Percentiles rank a stretch among this genome's conserved stretches.
These are phyloP conservation scores for Fusarium oligoseptatum DNA, from an alignment of 2,329 filamentous ascomycete genomes.

Conservation along the genomic window DNA sequence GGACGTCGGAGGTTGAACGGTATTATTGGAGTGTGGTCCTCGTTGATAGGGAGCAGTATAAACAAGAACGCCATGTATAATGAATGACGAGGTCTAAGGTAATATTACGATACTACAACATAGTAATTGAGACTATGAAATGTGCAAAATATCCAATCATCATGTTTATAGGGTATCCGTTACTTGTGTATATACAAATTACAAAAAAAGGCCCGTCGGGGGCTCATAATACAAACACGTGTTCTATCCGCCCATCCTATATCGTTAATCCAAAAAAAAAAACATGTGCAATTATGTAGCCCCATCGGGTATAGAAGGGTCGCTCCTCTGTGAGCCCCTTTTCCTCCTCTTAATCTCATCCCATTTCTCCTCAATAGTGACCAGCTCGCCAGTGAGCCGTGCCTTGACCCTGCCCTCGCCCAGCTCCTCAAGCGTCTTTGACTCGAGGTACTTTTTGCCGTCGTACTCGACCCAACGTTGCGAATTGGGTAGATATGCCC, in stretches of 20 bases:
- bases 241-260: not conserved
- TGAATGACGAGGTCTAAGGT: not conserved
- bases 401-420: conserved; percentile 63
- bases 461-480: conserved; percentile 57
- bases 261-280: not conserved
- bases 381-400: conserved; percentile 58
- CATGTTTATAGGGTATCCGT: conserved; percentile 26
- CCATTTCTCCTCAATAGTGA: conserved; percentile 60
- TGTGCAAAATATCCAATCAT: not conserved
- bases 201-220: not conserved
- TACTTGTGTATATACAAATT: conserved; percentile 9
- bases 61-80: not conserved
- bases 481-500: conserved; percentile 65
- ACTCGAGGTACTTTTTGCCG: conserved; percentile 56
- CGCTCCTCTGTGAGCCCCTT: conserved; percentile 40
- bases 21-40: not conserved
- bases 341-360: conserved; percentile 54
- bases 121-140: not conserved
- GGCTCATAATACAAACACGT: conserved; percentile 14
- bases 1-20: not conserved
- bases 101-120: not conserved
- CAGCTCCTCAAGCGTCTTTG: conserved; percentile 64
- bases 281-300: conserved; percentile 16
- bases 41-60: not conserved
- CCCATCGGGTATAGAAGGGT: conserved; percentile 41